Conservation (phyloP, 805 yeast genomes). For the Ogataea pignaliae region DNA sequence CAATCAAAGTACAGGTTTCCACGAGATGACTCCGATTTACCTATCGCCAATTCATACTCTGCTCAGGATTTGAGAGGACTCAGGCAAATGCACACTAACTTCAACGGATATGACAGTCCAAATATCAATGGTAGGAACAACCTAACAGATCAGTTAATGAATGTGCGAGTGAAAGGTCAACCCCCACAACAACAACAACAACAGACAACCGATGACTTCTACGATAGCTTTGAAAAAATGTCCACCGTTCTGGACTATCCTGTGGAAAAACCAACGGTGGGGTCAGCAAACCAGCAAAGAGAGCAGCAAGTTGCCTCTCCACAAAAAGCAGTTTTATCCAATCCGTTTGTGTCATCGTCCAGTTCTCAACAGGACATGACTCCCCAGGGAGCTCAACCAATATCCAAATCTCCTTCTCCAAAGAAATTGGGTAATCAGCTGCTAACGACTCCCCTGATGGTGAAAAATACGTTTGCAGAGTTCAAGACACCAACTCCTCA, state of each 20-base stretch:
- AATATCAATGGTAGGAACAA: not conserved
- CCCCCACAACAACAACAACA: not conserved
- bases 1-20: constrained; percentile 59
- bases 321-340: not conserved
- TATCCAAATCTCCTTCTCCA: too few relatives aligned
- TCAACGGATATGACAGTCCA: constrained; percentile 6
- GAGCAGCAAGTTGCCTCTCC: not conserved
- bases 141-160: not conserved
- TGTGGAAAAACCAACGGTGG: not conserved
- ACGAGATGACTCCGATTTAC: constrained; percentile 28
- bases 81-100: constrained; percentile 12
- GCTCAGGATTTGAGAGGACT: constrained; percentile 38
- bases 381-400: too few relatives aligned
- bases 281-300: not conserved
- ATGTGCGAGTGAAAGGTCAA: not conserved
- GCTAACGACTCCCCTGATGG: constrained; percentile 26
- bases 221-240: not conserved
- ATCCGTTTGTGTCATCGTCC: not conserved
- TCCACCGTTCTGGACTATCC: constrained; percentile 6
- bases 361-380: too few relatives aligned
- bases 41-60: constrained; percentile 29
- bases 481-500: constrained; percentile 28
- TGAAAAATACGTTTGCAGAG: constrained; percentile 17
- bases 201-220: not conserved
- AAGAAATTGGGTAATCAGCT: constrained; percentile 3